Evolutionary conservation across 148 eudicot genomes (phyloP).

Genomic region (Simmondsia chinensis): DNA sequence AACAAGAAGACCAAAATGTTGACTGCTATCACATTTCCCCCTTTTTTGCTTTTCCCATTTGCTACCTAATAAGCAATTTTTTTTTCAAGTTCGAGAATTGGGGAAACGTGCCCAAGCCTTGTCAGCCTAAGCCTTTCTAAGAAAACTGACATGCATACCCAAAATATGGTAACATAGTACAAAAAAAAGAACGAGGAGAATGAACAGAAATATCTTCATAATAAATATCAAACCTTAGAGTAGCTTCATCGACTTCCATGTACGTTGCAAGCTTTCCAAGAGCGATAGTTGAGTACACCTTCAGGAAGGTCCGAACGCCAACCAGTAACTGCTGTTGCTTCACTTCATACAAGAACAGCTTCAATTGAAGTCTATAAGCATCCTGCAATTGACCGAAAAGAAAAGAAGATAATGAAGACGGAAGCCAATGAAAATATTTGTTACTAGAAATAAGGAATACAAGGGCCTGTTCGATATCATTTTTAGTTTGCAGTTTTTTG

Average conservation of each 20-base stretch:
- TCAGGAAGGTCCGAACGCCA: slow-evolving; percentile 78
- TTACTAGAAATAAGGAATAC: not conserved
- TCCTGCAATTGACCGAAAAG: slow-evolving; percentile 37
- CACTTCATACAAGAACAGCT: slow-evolving; percentile 92
- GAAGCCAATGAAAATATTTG: not conserved
- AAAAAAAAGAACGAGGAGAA: not conserved
- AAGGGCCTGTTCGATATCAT: no score
- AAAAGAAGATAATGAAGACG: not conserved
- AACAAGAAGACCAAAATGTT: no score
- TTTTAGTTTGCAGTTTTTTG: no score
- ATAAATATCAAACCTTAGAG: slow-evolving; percentile 45
- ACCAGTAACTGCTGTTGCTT: slow-evolving; percentile 85
- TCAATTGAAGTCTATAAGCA: slow-evolving; percentile 94
- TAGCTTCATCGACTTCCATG: slow-evolving; percentile 93
- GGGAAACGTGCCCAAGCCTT: no score
- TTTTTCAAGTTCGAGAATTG: no score
- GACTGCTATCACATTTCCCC: no score
- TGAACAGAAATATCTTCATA: not conserved
- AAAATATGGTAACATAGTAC: not conserved
- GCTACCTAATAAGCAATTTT: no score
- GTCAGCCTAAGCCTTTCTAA: no score
- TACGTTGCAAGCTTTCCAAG: slow-evolving; percentile 68
- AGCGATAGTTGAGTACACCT: slow-evolving; percentile 87
- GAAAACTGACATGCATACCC: not conserved
- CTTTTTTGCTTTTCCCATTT: no score